Conservation (phyloP, 352 stramenopile genomes). For the Peronospora farinosa region DNA sequence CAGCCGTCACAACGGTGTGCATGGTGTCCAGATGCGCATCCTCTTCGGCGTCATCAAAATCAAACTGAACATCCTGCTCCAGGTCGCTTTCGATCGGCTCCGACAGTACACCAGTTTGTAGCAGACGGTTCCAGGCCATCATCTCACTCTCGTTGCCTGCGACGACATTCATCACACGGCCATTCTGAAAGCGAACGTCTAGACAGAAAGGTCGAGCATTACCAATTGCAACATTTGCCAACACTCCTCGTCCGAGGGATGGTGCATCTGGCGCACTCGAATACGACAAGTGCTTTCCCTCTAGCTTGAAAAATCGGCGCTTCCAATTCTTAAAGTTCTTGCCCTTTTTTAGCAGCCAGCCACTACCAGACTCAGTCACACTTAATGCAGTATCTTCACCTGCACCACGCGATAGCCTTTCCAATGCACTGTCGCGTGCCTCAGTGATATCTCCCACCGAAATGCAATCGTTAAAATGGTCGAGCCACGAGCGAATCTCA, state of each 20-base stretch:
- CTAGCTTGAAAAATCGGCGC: constrained; percentile 50
- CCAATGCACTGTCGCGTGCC: constrained; percentile 20
- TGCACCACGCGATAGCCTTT: constrained; percentile 21
- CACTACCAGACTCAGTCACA: constrained; percentile 27
- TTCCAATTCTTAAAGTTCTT: constrained; percentile 69
- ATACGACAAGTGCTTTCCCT: constrained; percentile 60
- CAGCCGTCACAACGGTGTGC: constrained; percentile 29
- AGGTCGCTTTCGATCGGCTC: constrained; percentile 25
- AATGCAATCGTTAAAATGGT: constrained; percentile 37
- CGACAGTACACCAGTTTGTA: constrained; percentile 43
- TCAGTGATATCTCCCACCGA: constrained; percentile 16
- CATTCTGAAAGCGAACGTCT: constrained; percentile 56
- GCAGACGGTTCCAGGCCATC: constrained; percentile 46
- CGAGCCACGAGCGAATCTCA: constrained; percentile 57
- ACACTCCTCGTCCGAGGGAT: constrained; percentile 44
- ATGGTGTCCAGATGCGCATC: constrained; percentile 32
- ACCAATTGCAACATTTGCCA: constrained; percentile 48
- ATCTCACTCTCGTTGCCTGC: constrained; percentile 51
- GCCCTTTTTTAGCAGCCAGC: constrained; percentile 55
- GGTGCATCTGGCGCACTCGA: constrained; percentile 29
- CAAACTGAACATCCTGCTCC: constrained; percentile 39
- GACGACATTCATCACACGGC: constrained; percentile 53
- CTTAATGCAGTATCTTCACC: constrained; percentile 16
- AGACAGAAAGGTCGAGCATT: constrained; percentile 55
- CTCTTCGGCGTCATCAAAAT: constrained; percentile 49